Base-by-base conservation (phyloP, 2,329 filamentous ascomycete species). In the Ophiostoma perfectum region DNA sequence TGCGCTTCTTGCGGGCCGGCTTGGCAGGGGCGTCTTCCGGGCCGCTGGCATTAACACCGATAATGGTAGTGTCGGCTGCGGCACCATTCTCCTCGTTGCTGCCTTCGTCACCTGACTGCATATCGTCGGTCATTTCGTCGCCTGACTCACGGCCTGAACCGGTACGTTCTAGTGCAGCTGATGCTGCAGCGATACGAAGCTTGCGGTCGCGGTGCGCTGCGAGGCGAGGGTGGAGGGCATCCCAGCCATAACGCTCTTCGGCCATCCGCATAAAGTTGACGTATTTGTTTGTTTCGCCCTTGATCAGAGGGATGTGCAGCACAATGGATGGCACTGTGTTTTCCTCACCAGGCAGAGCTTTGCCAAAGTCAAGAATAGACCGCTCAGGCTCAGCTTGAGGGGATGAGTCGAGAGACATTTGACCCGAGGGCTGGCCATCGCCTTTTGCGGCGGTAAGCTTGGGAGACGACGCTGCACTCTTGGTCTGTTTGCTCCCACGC, bases 241-340 rank as follows among this genome's bases (percentile, higher is more conserved):
- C 93, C 83, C 94, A 97, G 38, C 95, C 95, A 77, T 97, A 98
- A 71, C 90, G 90, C 72, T 96, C 93, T 78, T 97, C 92, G 11
- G 96, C 95, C 78, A 98, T 84, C 62, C 92, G 91, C 75, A 94
- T 93, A 72, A 98, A 97, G 77, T 98, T 98, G 79, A 99, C 88
- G 70, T 96, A 94, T 73, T 94, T 92, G 77, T 97, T 97, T 47
- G 87, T 90, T 73, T 91, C 88, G 55, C 92, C 91, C 5, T 89
- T 86, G 14, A 70, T 47, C 52, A 99, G 84, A 0, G 91, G 88
- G 69, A 99, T 89, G 68, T 90, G 88, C 18, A 99, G 84, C 67
- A 96, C 86, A 71, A 99, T 97, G 4, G 88, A 96, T 55, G 88
- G 93, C 2, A 85, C 86, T 69, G 81, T 78, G 2, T 81, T 77